A percentile compares a stretch with the other conserved stretches of the same genome.
Evolutionary conservation across 31 red algal species (phyloP).

Genomic region (Odonthalia washingtoniensis): DNA sequence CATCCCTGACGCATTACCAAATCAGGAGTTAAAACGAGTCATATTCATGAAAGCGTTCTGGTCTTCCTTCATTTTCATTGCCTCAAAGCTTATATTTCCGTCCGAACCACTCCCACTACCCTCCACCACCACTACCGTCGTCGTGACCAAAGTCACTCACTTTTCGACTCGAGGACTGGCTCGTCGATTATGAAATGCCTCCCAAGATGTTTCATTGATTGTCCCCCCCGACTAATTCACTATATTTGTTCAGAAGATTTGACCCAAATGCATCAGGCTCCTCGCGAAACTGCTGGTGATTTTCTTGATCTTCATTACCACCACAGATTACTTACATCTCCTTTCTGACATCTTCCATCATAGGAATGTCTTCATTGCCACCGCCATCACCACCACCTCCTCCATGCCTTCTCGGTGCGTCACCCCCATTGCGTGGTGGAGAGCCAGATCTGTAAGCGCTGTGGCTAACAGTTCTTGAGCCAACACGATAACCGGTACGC

Average conservation of each 20-base stretch:
- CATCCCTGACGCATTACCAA: neutral
- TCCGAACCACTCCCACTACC: no score
- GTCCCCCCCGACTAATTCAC: conserved; percentile 29
- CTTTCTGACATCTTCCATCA: neutral
- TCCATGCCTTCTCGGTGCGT: neutral
- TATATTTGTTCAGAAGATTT: conserved; percentile 29
- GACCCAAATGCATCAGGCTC: conserved; percentile 41
- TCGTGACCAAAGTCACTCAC: neutral
- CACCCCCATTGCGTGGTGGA: neutral
- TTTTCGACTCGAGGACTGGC: neutral
- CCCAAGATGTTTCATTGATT: neutral
- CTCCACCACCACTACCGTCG: no score
- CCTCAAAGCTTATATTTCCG: no score
- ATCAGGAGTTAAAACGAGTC: no score
- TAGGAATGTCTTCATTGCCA: neutral
- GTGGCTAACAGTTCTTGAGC: conserved; percentile 45
- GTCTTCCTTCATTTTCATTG: no score
- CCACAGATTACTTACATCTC: no score
- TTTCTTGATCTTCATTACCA: neutral
- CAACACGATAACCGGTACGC: conserved; percentile 32
- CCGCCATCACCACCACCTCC: neutral
- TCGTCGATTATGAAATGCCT: neutral
- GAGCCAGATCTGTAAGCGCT: conserved; percentile 22
- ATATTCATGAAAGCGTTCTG: no score
- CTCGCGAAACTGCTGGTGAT: neutral